Evolutionary conservation across 2,329 filamentous ascomycete genomes (phyloP), one percentile per base, ranked within the genome.

Genomic region (Xylariaceae sp.): DNA sequence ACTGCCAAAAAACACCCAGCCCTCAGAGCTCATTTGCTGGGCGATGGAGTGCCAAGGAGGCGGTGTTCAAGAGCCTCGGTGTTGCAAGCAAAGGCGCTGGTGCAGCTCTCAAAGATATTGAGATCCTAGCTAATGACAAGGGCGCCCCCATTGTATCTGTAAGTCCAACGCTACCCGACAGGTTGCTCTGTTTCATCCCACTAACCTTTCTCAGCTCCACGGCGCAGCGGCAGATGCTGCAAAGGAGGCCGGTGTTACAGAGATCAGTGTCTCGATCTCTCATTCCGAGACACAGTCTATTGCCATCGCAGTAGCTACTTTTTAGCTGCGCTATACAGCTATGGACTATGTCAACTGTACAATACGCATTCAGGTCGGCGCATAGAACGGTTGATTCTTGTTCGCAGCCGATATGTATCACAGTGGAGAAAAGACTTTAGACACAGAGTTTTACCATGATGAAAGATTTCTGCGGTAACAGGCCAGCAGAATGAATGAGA

Each of bases 11-110:
- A 64, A 86, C 89, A 14, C 75, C 90, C 6, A 86, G 81, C 65
- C 88, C 90, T 1, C 89, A 90, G 66, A 89, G 91, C 58, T 95
- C 90, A 45, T 99, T 96, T 71, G 90, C 92, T 5, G 94, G 94
- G 44, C 85, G 90, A 60, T 99, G 94, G 94, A 92, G 87, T 63
- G 94, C 94, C 33, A 99, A 99, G 76, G 94, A 99, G 74, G 94
- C 94, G 27, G 91, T 99, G 1, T 99, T 99, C 80, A 99, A 99
- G 82, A 90, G 89, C 35, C 78, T 99, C 12, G 90, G 91, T 58
- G 91, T 97, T 11, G 74, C 80, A 60, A 87, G 91, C 71, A 85
- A 88, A 72, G 94, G 94, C 54, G 91, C 87, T 10, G 94, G 95
- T 57, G 92, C 94, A 52, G 79, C 90, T 14, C 71, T 99, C 71